phyloP scores from a whole-genome alignment of 495 filamentous ascomycete genomes.

The Sphaerosporella brunnea region DNA sequence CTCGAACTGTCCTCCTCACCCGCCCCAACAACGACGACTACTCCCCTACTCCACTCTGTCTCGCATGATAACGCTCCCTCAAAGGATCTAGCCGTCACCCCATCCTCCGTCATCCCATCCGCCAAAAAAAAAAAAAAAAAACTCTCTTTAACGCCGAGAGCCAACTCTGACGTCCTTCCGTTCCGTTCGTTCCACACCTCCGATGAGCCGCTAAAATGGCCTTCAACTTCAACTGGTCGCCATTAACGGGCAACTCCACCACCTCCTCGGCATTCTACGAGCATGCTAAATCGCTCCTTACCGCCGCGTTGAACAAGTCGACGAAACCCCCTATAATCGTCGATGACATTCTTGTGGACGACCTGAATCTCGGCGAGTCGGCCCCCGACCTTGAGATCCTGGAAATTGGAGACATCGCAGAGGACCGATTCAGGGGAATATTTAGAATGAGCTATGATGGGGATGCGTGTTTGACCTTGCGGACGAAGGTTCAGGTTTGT shows the following conservation, averaged over 20 bases:
- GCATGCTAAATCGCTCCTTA: slow-evolving; percentile 83
- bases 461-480: slow-evolving; percentile 84
- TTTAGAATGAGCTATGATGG: slow-evolving; percentile 98
- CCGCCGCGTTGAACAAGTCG: slow-evolving; percentile 88
- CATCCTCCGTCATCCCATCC: too few species aligned
- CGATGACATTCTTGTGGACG: slow-evolving; percentile 96
- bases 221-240: slow-evolving; percentile 99
- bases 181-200: too few species aligned
- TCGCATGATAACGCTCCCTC: too few species aligned
- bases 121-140: too few species aligned
- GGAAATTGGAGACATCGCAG: slow-evolving; percentile 90
- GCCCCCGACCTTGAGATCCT: slow-evolving; percentile 89
- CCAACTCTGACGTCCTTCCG: too few species aligned
- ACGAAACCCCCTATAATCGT: slow-evolving; percentile 98
- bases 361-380: slow-evolving; percentile 83
- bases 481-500: slow-evolving; percentile 74
- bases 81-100: too few species aligned
- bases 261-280: slow-evolving; percentile 48
- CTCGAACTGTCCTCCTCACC: too few species aligned
- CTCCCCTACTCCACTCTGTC: too few species aligned
- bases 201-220: slow-evolving; percentile 43
- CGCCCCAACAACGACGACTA: too few species aligned
- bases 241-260: slow-evolving; percentile 75
- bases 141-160: too few species aligned
- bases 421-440: slow-evolving; percentile 92